These are phyloP conservation scores for Fagus sylvatica DNA, from an alignment of 306 rosid genomes.

Conservation along the genomic window DNA sequence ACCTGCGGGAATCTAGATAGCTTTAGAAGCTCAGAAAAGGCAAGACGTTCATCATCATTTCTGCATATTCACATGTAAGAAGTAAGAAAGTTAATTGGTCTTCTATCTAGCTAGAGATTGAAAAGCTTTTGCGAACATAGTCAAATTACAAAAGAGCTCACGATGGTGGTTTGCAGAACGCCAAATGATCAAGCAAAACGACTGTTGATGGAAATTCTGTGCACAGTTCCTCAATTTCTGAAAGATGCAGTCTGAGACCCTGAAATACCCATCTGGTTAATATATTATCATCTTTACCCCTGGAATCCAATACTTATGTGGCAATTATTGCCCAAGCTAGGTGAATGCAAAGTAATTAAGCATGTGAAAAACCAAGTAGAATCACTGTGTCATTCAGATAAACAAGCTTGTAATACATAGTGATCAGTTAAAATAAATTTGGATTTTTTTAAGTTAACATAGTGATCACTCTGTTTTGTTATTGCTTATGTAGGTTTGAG, in stretches of 20 bases:
- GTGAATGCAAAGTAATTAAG: neutral
- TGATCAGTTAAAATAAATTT: neutral
- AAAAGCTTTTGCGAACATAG: neutral
- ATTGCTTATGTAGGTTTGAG: neutral
- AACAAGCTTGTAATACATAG: neutral
- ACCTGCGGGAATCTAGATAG: slow-evolving; percentile 90
- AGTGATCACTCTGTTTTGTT: neutral
- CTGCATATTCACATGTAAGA: slow-evolving; percentile 46
- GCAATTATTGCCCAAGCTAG: neutral
- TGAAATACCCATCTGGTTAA: slow-evolving; percentile 35
- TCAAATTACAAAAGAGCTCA: slow-evolving; percentile 34
- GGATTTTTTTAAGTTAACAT: neutral
- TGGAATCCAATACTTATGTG: neutral
- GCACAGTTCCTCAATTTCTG: slow-evolving; percentile 85
- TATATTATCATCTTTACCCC: slow-evolving; percentile 3
- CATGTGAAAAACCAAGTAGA: neutral
- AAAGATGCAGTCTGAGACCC: slow-evolving; percentile 71
- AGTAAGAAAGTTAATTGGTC: neutral
- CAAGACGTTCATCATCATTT: slow-evolving; percentile 62
- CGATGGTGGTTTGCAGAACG: slow-evolving; percentile 86
- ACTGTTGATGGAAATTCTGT: slow-evolving; percentile 74
- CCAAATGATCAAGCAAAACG: slow-evolving; percentile 82
- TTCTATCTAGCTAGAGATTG: neutral
- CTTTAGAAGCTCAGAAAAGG: slow-evolving; percentile 62
- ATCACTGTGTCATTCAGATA: neutral